Evolutionary conservation across 768 basidiomycete genomes (phyloP), one percentile per base, ranked within the genome.

Genomic region (Hemileccinum impolitum): DNA sequence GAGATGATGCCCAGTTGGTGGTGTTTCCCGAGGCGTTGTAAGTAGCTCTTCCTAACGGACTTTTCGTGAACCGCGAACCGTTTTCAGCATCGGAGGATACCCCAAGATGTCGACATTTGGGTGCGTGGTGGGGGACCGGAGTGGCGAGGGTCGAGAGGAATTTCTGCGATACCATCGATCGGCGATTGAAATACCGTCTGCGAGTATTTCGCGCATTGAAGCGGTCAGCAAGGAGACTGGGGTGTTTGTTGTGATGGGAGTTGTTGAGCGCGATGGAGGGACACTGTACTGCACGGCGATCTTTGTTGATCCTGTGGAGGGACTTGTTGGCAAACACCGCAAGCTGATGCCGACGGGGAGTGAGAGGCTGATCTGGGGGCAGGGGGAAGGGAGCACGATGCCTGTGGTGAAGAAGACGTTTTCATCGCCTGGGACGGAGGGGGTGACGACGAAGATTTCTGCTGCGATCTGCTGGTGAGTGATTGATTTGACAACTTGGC

Each of bases 311-410:
- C 80, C 82, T 0, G 51, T 54, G 15, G 55, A 72, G 37, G 82
- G 82, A 2, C 70, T 75, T 23, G 60, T 84, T n/a, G 80, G 71
- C 32, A 83, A 83, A 59, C 80, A 84, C 59, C 73, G 84, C 14
- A 85, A 85, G 67, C 58, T 85, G 19, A 68, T 81, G 56, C 84
- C 84, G 3, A 86, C 85, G 8, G 84, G 71, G 0, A 53, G 69
- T 43, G 85, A 86, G 58, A 69, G 82, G 21, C 59, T 81, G 13
- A 73, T 85, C 30, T 86, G 84, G 84, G 81, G 81, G 4, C 72
- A 73, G 50, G 83, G 84, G 1, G 75, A 82, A 50, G 77, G 74
- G 9, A 70, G 70, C 10, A 80, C 80, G 1, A 64, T 82, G 18
- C 77, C 79, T 13, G 77, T 82, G 3, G 21, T 78, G 43, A 65